These are phyloP conservation scores for Xerocomus potaroensis DNA, from an alignment of 768 basidiomycete genomes.

Conservation along the genomic window DNA sequence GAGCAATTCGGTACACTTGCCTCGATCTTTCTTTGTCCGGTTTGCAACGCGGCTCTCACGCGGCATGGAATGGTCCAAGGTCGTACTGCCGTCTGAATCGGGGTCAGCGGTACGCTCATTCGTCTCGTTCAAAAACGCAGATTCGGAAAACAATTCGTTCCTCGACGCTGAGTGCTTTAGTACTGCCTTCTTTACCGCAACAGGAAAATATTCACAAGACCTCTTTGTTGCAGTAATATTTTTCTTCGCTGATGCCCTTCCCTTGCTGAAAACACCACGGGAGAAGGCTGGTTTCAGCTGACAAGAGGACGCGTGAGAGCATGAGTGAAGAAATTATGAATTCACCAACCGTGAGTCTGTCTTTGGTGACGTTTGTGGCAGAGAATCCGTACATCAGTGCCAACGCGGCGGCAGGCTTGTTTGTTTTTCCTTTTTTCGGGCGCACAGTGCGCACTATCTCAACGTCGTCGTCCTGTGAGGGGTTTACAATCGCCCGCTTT, in stretches of 20 bases:
- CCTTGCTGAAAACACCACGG: conserved; percentile 36
- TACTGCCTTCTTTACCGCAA: not conserved
- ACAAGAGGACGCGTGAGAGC: conserved; percentile 3
- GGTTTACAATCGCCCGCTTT: conserved; percentile 51
- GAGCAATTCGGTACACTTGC: not conserved
- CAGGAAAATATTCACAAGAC: conserved; percentile 10
- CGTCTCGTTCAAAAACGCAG: conserved; percentile 38
- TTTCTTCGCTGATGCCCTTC: conserved; percentile 31
- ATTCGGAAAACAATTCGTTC: conserved; percentile 42
- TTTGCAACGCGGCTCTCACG: conserved; percentile 8
- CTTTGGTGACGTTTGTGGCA: conserved; percentile 34
- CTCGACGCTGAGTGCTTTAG: conserved; percentile 12
- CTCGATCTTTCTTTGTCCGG: not conserved
- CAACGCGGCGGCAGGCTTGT: conserved; percentile 27
- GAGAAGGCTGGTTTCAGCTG: conserved; percentile 29
- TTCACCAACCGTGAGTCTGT: conserved; percentile 32
- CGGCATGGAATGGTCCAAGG: conserved; percentile 13
- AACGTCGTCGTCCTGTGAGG: conserved; percentile 10
- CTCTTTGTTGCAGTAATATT: conserved; percentile 9
- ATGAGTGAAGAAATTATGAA: not conserved
- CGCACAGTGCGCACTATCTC: not conserved
- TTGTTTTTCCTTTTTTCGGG: conserved; percentile 15
- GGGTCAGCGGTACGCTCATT: conserved; percentile 5
- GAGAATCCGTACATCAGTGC: conserved; percentile 37
- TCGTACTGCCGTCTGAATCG: conserved; percentile 5